phyloP scores from a whole-genome alignment of 208 protist species.

The Trypanosoma conorhini region DNA sequence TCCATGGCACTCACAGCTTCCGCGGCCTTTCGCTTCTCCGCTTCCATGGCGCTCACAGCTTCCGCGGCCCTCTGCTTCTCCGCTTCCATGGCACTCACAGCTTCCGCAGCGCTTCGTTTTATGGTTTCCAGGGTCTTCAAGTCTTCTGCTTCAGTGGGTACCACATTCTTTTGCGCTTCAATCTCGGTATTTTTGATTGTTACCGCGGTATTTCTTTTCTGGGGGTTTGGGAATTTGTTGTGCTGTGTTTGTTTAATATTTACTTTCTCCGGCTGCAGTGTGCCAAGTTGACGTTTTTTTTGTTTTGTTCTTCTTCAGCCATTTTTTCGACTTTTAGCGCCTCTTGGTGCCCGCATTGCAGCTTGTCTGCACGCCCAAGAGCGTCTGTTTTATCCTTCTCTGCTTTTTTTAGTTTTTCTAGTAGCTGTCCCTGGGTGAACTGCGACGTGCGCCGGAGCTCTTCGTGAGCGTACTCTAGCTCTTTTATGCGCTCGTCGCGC shows the following conservation, averaged over 20 bases:
- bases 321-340: background rate
- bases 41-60: too few species aligned
- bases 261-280: background rate
- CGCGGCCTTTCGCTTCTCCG: conserved; percentile 6
- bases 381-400: conserved; percentile 1
- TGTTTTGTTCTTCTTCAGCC: conserved; percentile 14
- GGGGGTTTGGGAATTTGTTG: conserved; percentile 8
- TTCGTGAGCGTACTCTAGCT: conserved; percentile 40
- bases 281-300: background rate
- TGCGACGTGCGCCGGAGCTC: conserved; percentile 38
- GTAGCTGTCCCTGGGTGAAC: conserved; percentile 30
- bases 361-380: background rate
- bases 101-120: conserved; percentile 2
- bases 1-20: conserved; percentile 9
- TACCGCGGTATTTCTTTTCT: conserved; percentile 8
- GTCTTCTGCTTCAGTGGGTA: too few species aligned
- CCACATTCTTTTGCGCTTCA: background rate
- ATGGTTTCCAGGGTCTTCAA: conserved; percentile 17
- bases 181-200: background rate
- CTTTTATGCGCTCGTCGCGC: conserved; percentile 48
- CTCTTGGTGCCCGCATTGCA: background rate
- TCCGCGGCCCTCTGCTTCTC: too few species aligned
- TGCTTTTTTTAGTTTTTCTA: background rate
- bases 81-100: background rate
- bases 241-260: too few species aligned